phyloP scores from a whole-genome alignment of 352 stramenopile genomes.

The Phytophthora aleatoria region DNA sequence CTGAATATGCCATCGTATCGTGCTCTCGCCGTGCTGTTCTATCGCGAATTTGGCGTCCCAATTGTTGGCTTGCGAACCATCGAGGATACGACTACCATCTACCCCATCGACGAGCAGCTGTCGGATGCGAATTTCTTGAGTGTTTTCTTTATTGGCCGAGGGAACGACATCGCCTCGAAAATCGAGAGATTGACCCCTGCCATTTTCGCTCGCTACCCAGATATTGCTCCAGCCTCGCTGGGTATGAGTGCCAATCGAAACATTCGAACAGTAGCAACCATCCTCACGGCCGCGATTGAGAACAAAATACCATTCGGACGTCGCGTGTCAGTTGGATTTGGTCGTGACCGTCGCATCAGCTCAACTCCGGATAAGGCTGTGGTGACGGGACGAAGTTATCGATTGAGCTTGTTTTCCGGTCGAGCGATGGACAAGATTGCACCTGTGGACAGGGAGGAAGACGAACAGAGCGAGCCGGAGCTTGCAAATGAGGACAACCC shows the following conservation, averaged over 20 bases:
- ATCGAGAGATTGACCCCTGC: conserved; percentile 59
- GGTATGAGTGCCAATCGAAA: conserved; percentile 39
- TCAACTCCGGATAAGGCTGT: conserved; percentile 9
- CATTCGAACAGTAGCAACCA: conserved; percentile 40
- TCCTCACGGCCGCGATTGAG: conserved; percentile 37
- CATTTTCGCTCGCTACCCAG: conserved; percentile 50
- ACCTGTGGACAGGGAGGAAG: conserved; percentile 28
- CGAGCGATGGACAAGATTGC: conserved; percentile 32
- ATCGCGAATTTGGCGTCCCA: conserved; percentile 68
- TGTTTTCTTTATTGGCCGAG: conserved; percentile 65
- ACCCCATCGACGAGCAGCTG: conserved; percentile 52
- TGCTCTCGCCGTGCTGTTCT: conserved; percentile 57
- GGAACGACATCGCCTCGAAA: conserved; percentile 49
- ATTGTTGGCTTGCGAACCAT: conserved; percentile 60
- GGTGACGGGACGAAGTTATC: conserved; percentile 17
- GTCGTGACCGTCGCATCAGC: conserved; percentile 21
- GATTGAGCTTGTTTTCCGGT: conserved; percentile 28
- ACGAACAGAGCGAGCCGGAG: conserved; percentile 15
- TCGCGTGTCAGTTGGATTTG: conserved; percentile 28
- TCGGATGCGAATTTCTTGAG: conserved; percentile 56
- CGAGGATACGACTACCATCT: conserved; percentile 55
- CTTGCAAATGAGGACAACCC: conserved; percentile 12
- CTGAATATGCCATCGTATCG: conserved; percentile 53
- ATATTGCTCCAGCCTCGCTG: conserved; percentile 50
- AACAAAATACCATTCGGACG: conserved; percentile 36